These are phyloP conservation scores for Penicillium pulvis DNA, from an alignment of 495 filamentous ascomycete species.

Conservation along the genomic window DNA sequence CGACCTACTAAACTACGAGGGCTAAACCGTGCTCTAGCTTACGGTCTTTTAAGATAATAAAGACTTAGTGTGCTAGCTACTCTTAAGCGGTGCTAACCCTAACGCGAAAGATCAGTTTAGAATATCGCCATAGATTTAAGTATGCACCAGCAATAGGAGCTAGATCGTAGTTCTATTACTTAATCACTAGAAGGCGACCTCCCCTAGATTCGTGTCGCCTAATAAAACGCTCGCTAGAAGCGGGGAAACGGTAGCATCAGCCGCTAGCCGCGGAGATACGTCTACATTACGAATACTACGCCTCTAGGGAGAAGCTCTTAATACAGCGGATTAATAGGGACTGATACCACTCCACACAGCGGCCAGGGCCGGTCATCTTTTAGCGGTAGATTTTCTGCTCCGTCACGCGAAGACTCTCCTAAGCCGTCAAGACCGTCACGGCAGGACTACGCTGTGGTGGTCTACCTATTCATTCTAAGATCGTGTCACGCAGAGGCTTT, in stretches of 20 bases:
- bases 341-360: too few relatives aligned
- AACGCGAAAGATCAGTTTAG: not conserved
- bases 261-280: not conserved
- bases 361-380: too few relatives aligned
- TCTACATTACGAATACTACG: not conserved
- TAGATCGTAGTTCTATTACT: not conserved
- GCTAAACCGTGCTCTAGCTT: not conserved
- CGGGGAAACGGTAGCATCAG: not conserved
- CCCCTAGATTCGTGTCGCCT: not conserved
- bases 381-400: too few relatives aligned
- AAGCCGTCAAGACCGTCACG: not conserved
- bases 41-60: not conserved
- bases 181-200: slow-evolving; percentile 1
- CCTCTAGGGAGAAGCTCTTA: not conserved
- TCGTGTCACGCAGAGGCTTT: slow-evolving; percentile 1
- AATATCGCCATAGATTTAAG: not conserved
- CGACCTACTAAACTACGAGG: not conserved
- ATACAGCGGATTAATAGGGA: too few relatives aligned
- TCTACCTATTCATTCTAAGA: slow-evolving; percentile 1
- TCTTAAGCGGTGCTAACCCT: not conserved
- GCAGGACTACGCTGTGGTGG: slow-evolving; percentile 1
- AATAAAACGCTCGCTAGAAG: too few relatives aligned
- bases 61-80: not conserved
- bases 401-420: not conserved
- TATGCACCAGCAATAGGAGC: not conserved